Base-by-base conservation (phyloP, 306 rosid species). In the Trichosanthes truncata region DNA sequence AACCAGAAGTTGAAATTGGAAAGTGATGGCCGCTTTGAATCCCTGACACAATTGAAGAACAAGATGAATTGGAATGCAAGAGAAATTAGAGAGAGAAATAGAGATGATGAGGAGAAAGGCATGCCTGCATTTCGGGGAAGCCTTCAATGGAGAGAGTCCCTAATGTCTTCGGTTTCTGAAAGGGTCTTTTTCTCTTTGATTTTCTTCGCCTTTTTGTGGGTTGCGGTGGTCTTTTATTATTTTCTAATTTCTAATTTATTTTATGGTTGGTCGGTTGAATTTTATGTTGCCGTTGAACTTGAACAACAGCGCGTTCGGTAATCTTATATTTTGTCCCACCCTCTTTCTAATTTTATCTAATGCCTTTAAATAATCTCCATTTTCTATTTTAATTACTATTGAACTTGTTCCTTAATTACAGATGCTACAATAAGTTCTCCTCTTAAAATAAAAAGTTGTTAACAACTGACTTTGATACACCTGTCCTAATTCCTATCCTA, bases 1-100 rank as follows among this genome's bases (percentile, higher is more conserved):
- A 45, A 94, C 18, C 31, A 92, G 59, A 76, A 83, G 31, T 33
- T 76, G 89, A 61, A 85, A 81, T 52, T 57, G 85, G 66, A 83
- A 35, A 71, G 6, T 14, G 23, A 51, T 20, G 62, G 81, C 56
- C 68, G 61, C 4, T 23, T 62, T 68, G 65, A n/a, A 49, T 33
- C 81, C 74, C 93, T 90, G 93, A 75, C 66, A 77, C 78, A 29
- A 77, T 45, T 45, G 83, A 77, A 36, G 74, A 26, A 20, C 10
- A 9, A 52, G 75, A 15, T 53, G 52, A 83, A 75, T 56, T 76
- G 59, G 20, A 2, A 21, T 8, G 29, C 5, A 63, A 40, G 18
- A 7, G 36, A 33, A 84, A 84, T 84, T 49, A 49, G 46, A 35
- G 35, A 35, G 12, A 9, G 53, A 61, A 10, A 36, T 1, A 8